Evolutionary conservation across 2,329 filamentous ascomycete species (phyloP), one percentile per base, ranked within the genome.

Genomic region (Teratosphaeria epicoccoides): DNA sequence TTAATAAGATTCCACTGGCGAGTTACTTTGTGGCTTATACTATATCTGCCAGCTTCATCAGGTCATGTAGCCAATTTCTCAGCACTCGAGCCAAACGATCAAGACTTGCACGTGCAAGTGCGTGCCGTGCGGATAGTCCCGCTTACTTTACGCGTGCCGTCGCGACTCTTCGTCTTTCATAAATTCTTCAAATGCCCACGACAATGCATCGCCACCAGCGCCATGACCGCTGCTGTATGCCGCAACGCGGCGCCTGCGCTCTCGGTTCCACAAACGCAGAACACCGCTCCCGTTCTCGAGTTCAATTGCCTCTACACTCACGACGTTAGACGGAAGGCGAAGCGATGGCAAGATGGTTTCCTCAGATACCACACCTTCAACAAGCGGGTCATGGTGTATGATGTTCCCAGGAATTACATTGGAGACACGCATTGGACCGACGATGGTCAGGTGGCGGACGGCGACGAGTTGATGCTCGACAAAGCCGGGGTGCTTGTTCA

Each of bases 361-460:
- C 79, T 96, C 55, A 86, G 85, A 57, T 95, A 85, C 58, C 90
- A 96, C 65, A 85, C 86, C 0, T 95, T 95, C 78, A 96, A 96
- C 72, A 87, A 83, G 64, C 82, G 88, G 4, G 75, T 93, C 54
- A 94, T 96, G 87, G 87, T 94, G 6, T 91, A 93, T 61, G 89
- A 95, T 66, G 82, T 87, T 46, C 74, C 80, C 2, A 82, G 86
- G 0, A 88, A 90, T 65, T 88, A 84, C 58, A 78, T 96, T 24
- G 90, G 89, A 2, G 90, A 95, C 66, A 81, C 82, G 26, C 88
- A 95, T 69, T 93, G 87, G 83, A 81, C 82, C 43, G 77, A 82
- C 45, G 77, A 79, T 49, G 78, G 77, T 33, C 77, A 79, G n/a
- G 72, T 95, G 22, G 79, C 80, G 28, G 86, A 93, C 53, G 90